Conservation (phyloP, 1,139 yeast species). For the Schwanniomyces etchellsii region DNA sequence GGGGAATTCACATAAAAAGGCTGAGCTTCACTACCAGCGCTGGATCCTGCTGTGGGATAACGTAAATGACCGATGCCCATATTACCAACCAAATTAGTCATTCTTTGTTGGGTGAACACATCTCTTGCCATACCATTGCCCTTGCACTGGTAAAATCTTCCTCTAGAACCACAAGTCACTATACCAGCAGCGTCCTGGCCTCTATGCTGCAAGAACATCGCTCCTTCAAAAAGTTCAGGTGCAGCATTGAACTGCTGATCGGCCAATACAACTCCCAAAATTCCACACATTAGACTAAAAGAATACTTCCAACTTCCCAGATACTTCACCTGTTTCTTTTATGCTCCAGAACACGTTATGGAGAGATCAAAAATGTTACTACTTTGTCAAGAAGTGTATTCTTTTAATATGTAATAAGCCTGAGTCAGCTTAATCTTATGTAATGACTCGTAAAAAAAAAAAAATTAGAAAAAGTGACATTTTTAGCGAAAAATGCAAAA, state of each 20-base stretch:
- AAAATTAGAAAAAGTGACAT: too few species aligned
- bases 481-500: too few species aligned
- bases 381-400: neutral
- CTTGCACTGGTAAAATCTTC: conserved; percentile 92
- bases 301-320: conserved; percentile 1
- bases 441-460: too few species aligned
- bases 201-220: conserved; percentile 90
- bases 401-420: too few species aligned
- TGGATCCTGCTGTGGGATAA: conserved; percentile 98
- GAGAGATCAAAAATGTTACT: neutral
- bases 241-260: conserved; percentile 73
- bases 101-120: conserved; percentile 81
- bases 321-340: conserved; percentile 1
- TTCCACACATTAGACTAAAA: conserved; percentile 92
- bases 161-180: conserved; percentile 90
- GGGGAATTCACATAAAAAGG: conserved; percentile 98
- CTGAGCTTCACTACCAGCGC: conserved; percentile 96
- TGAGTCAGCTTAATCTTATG: too few species aligned
- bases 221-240: conserved; percentile 87
- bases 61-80: conserved; percentile 95
- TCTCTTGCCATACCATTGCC: conserved; percentile 99
- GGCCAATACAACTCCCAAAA: conserved; percentile 80
- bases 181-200: conserved; percentile 99
- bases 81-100: conserved; percentile 78
- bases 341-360: conserved; percentile 2